Conservation (phyloP, 148 eudicot species). For the Persicaria tinctoria region DNA sequence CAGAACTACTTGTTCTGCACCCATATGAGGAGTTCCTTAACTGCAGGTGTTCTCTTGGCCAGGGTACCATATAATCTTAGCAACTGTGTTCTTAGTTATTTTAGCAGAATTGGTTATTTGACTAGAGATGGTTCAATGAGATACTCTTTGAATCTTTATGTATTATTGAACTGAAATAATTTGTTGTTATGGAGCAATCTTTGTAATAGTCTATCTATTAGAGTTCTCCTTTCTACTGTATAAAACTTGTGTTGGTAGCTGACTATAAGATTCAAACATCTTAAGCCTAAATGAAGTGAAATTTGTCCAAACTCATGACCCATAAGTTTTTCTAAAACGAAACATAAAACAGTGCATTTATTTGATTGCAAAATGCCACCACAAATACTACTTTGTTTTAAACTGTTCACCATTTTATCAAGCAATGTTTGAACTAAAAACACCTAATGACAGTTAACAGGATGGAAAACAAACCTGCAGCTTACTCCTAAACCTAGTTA, state of each 20-base stretch:
- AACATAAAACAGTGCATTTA: too few species aligned
- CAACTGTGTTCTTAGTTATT: background rate
- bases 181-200: background rate
- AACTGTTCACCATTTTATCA: background rate
- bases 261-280: too few species aligned
- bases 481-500: background rate
- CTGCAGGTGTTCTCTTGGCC: background rate
- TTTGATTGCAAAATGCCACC: too few species aligned
- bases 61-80: background rate
- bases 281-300: too few species aligned
- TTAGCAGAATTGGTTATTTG: background rate
- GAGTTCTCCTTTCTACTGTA: too few species aligned
- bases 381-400: too few species aligned
- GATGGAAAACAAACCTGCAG: background rate
- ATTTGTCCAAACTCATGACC: too few species aligned
- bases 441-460: background rate
- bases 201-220: background rate
- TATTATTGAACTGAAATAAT: background rate
- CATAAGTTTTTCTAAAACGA: too few species aligned
- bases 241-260: too few species aligned
- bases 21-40: slow-evolving; percentile 17
- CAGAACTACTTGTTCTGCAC: slow-evolving; percentile 56
- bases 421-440: background rate
- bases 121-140: background rate
- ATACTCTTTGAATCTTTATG: background rate